Evolutionary conservation across 768 basidiomycete species (phyloP).

Genomic region (Russula sp.): DNA sequence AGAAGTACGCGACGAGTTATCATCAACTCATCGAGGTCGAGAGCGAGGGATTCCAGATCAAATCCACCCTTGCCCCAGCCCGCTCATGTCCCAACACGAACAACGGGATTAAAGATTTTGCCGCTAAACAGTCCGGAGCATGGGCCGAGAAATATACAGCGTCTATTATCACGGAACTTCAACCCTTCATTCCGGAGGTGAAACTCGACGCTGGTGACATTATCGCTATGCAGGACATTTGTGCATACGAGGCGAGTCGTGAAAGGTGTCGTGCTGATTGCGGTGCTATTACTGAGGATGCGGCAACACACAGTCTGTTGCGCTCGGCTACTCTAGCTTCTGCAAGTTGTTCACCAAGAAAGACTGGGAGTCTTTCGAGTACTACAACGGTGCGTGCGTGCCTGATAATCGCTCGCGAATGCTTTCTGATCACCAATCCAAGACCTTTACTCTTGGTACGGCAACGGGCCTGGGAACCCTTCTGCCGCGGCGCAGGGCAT

Average conservation of each 20-base stretch:
- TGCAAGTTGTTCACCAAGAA: constrained; percentile 44
- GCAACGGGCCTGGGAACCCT: constrained; percentile 38
- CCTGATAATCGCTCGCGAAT: background rate
- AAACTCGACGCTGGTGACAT: too few species aligned
- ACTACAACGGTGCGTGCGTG: constrained; percentile 29
- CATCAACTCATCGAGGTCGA: constrained; percentile 44
- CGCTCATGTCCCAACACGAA: constrained; percentile 29
- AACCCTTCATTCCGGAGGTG: constrained; percentile 26
- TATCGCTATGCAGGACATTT: constrained; percentile 33
- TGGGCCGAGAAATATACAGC: constrained; percentile 38
- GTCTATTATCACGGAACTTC: constrained; percentile 31
- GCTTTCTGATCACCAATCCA: background rate
- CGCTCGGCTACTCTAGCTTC: constrained; percentile 43
- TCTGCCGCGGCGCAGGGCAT: constrained; percentile 33
- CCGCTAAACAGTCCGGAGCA: constrained; percentile 21
- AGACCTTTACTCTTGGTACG: constrained; percentile 31
- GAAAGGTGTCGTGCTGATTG: background rate
- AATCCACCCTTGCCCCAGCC: constrained; percentile 43
- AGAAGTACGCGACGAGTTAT: constrained; percentile 35
- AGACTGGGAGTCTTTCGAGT: constrained; percentile 46
- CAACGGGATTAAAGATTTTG: constrained; percentile 24
- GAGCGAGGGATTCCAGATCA: constrained; percentile 36
- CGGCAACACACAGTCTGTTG: constrained; percentile 38
- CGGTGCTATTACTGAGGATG: background rate
- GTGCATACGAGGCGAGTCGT: constrained; percentile 33